Evolutionary conservation across 345 rosid species (phyloP), one percentile per base, ranked within the genome.

Genomic region (Noccaea caerulescens): DNA sequence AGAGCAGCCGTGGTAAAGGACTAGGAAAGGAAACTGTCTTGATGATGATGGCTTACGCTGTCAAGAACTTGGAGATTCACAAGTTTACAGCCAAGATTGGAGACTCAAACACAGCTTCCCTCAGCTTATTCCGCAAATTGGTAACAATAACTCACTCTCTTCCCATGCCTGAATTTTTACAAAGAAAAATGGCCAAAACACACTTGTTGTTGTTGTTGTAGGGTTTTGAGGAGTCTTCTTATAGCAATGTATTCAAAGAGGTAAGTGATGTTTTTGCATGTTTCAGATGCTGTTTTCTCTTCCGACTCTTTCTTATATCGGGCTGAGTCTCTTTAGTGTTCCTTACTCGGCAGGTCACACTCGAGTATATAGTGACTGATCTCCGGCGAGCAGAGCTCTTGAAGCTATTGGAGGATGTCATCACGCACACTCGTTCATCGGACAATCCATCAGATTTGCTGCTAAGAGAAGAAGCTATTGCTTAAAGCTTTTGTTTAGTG

Each of bases 1-100:
- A 84, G 88, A 80, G 65, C 82, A 89, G 99, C 82, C 96, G 88
- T 63, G 95, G 96, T 69, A 91, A 91, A 82, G 96, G 98, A 73
- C 77, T 94, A 38, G 93, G 95, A 63, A 89, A 94, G 85, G 99
- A 85, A 80, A 72, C 97, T 37, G 90, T 89, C 33, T 63, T 86
- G 80, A 79, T 84, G 82, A 94, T 91, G 98, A 91, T 91, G 98
- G 90, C 82, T 78, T 87, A 88, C 78, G 86, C 93, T 30, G 71
- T 86, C 56, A 77, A 85, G 71, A 80, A 67, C 72, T 84, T 85
- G 52, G 88, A 84, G 79, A 86, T 86, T 71, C 86, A 76, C 53
- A 43, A 76, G 54, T 91, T 91, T 65, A 79, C 86, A 54, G 90
- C 80, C 49, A 94, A 94, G 75, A 86, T 94, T 79, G 97, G 93